Percentiles rank a stretch among this genome's conserved stretches.
Conservation (phyloP, 2,329 filamentous ascomycete genomes). For the Talaromyces sp. region DNA sequence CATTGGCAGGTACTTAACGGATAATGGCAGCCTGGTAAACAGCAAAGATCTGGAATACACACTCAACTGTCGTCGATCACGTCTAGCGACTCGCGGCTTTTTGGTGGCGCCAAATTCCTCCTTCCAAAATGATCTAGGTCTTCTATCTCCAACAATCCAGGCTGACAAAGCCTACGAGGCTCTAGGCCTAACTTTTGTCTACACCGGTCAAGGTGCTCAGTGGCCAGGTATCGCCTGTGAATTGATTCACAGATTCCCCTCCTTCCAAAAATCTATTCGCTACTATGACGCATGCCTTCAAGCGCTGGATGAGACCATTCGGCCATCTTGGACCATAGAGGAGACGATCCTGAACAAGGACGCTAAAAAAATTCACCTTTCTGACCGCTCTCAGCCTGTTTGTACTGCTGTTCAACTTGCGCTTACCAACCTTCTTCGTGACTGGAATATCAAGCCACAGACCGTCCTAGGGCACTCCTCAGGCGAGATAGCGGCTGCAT, state of each 20-base stretch:
- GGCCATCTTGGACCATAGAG: background rate
- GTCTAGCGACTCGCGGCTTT: background rate
- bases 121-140: background rate
- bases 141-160: background rate
- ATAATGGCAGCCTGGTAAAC: background rate
- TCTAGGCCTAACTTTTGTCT: slow-evolving; percentile 15
- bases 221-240: slow-evolving; percentile 19
- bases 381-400: slow-evolving; percentile 14
- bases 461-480: slow-evolving; percentile 10
- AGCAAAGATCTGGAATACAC: slow-evolving; percentile 6
- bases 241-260: background rate
- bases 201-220: slow-evolving; percentile 27
- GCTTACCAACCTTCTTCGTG: slow-evolving; percentile 7
- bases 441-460: background rate
- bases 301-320: background rate
- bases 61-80: background rate
- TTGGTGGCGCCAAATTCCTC: background rate
- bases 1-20: background rate
- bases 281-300: background rate
- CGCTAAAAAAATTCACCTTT: background rate
- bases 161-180: background rate
- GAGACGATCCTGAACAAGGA: background rate
- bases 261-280: background rate
- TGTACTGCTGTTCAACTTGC: slow-evolving; percentile 13
- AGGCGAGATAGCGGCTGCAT: slow-evolving; percentile 13